Evolutionary conservation across 129 eudicot genomes (phyloP), one percentile per base, ranked within the genome.

Genomic region (Kitagawia praeruptora): DNA sequence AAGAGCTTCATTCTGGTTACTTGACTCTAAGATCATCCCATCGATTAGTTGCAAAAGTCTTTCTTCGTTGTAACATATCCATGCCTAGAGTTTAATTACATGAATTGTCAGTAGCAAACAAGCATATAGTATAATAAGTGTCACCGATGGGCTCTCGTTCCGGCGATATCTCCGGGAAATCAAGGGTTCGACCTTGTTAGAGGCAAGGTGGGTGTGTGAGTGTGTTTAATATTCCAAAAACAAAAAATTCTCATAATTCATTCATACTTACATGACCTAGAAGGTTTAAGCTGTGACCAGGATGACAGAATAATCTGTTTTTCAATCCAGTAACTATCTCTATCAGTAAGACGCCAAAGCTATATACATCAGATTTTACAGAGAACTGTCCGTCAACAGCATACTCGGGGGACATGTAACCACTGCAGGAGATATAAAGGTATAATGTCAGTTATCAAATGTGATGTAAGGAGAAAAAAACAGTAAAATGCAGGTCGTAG

Each of bases 271-370:
- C 67, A 23, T 58, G 67, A 5, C 34, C 67, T 5, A 58, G 67
- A 58, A 58, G 67, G 67, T 58, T 58, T 58, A 58, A 58, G 67
- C 67, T 58, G 67, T 58, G 67, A 58, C 4, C 67, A 9, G 67
- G 67, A 58, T 58, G 66, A 23, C 2, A 4, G 66, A 58, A 58
- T 23, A n/a, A 58, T 23, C 66, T 58, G 28, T 58, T 58, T 21
- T 21, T 58, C 66, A 19, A 23, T 58, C 66, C 31, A n/a, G 31
- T n/a, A 23, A 49, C 66, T 58, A 58, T 58, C 31, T 58, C 31
- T 58, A 58, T 58, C 25, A 58, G 66, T 58, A 58, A 5, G 23
- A 58, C 66, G 23, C 66, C 66, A 2, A 58, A 58, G 66, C 66
- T 58, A 58, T 58, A 58, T 58, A 58, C 66, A 23, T 58, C 66